Base-by-base conservation (phyloP, 805 yeast species). In the Cyberlindnera amylophila region DNA sequence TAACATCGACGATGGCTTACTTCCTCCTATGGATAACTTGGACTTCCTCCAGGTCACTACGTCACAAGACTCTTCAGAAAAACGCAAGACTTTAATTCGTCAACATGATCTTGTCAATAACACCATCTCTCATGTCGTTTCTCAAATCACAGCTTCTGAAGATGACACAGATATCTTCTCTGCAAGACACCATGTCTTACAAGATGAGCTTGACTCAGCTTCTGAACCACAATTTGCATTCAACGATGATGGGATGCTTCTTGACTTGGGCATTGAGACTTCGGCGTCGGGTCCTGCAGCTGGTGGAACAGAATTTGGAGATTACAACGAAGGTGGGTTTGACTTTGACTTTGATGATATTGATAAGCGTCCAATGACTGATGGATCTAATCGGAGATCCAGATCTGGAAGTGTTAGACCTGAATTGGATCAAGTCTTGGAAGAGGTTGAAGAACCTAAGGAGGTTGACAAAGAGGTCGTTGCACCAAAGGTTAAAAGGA, bases 1-100 rank as follows among this genome's bases (percentile, higher is more conserved):
- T 50, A 55, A 58, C 43, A 61, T 68, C 23, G 58, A 61, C 10
- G 47, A 49, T 15, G 66, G 59, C 2, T 36, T 66, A 6, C 44
- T 64, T 4, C 65, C 66, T 12, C 34, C 58, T 4, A 8, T 52
- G 9, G 43, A 44, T 0, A 48, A 32, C 0, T 36, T 58, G 21
- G 56, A 51, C 16, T 53, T 57, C 42, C 42, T 12, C 36, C 41
- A 4, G 33, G 14, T 4, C 17, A 8, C 23, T 12, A 10, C 26
- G 8, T 14, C 15, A 26, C 17, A 3, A 15, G 10, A 34, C 27
- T 11, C 27, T 11, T 23, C 27, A 7, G 21, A 30, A 8, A 21
- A 32, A n/a, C 30, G 39, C n/a, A 44, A 37, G 32, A 7, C 14
- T 7, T 18, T 40, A 10, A 55, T 55, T 32, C 48, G 41, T 27